Conservation (phyloP, 176 grass and related monocot genomes). For the Luzula sylvatica region DNA sequence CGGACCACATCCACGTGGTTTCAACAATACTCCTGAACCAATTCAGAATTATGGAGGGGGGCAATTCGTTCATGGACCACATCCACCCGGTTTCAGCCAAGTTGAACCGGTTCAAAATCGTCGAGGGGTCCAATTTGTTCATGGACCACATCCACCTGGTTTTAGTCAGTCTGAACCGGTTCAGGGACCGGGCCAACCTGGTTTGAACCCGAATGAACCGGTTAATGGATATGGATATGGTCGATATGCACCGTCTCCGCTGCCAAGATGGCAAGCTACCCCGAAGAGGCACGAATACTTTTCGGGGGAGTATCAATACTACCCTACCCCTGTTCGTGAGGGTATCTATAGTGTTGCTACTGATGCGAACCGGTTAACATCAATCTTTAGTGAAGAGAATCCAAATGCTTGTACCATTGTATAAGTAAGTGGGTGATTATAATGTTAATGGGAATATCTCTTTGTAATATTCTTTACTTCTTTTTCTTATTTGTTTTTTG, state of each 20-base stretch:
- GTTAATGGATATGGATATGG: slow-evolving; percentile 8
- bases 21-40: too few relatives aligned
- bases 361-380: slow-evolving; percentile 75
- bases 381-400: slow-evolving; percentile 99
- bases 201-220: slow-evolving; percentile 17
- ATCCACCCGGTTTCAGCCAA: background rate
- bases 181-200: background rate
- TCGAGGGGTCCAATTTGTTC: background rate
- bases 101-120: background rate
- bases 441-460: slow-evolving; percentile 7
- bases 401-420: slow-evolving; percentile 82
- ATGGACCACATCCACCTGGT: slow-evolving; percentile 6
- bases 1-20: background rate
- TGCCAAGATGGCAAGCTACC: slow-evolving; percentile 66
- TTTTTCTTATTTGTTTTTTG: slow-evolving; percentile 11
- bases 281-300: slow-evolving; percentile 75
- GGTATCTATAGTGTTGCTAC: slow-evolving; percentile 94
- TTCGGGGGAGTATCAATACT: slow-evolving; percentile 72
- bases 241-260: slow-evolving; percentile 68
- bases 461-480: slow-evolving; percentile 13
- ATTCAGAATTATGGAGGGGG: slow-evolving; percentile 16
- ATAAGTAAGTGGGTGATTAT: slow-evolving; percentile 29
- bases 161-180: background rate
- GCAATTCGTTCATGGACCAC: background rate
- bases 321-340: slow-evolving; percentile 88